phyloP scores from a whole-genome alignment of 345 rosid species.

The Cochlearia excelsa region DNA sequence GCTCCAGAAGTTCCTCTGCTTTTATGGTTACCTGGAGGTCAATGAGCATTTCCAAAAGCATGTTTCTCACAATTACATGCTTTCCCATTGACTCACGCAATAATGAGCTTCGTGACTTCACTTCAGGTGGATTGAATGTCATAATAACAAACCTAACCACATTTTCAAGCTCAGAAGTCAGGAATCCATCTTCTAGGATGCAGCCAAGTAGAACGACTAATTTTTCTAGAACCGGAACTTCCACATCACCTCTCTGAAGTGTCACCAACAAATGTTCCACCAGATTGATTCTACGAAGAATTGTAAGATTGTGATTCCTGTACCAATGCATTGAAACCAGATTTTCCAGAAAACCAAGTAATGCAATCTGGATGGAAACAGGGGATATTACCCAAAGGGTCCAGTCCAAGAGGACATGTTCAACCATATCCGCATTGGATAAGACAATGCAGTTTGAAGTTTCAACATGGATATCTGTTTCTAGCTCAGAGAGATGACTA shows the following conservation, averaged over 20 bases:
- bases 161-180: slow-evolving; percentile 90
- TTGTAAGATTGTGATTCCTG: slow-evolving; percentile 94
- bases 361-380: slow-evolving; percentile 86
- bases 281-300: slow-evolving; percentile 88
- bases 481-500: slow-evolving; percentile 94
- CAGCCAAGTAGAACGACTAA: slow-evolving; percentile 95
- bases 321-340: slow-evolving; percentile 99
- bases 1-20: slow-evolving; percentile 91
- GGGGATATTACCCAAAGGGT: slow-evolving; percentile 95
- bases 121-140: slow-evolving; percentile 97
- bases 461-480: slow-evolving; percentile 77
- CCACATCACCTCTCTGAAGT: slow-evolving; percentile 98
- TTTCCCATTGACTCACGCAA: slow-evolving; percentile 91
- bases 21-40: slow-evolving; percentile 97
- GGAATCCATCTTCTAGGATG: slow-evolving; percentile 97
- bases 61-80: slow-evolving; percentile 96
- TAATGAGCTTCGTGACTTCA: slow-evolving; percentile 63
- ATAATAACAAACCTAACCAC: slow-evolving; percentile 94
- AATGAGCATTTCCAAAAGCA: slow-evolving; percentile 98
- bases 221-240: slow-evolving; percentile 94
- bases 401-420: slow-evolving; percentile 99
- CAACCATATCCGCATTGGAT: slow-evolving; percentile 98
- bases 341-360: slow-evolving; percentile 94
- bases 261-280: slow-evolving; percentile 96
- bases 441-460: slow-evolving; percentile 94